A percentile compares a stretch with the other conserved stretches of the same genome.
These are phyloP conservation scores for Gilbertella persicaria DNA, from an alignment of 371 early-diverging fungal species.

Conservation along the genomic window DNA sequence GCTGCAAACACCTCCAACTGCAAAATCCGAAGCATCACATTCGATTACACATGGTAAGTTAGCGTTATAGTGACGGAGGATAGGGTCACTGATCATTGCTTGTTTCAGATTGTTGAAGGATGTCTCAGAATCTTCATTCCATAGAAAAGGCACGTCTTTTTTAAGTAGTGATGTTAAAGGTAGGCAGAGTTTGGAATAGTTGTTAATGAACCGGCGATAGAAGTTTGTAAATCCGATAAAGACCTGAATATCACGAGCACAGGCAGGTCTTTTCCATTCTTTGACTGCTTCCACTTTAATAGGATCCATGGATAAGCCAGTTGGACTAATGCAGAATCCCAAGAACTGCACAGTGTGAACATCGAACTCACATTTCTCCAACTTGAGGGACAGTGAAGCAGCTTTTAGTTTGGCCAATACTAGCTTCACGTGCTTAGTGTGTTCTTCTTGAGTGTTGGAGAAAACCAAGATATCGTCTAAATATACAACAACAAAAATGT, in stretches of 20 bases:
- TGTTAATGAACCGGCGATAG: conserved; percentile 50
- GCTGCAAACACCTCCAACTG: conserved; percentile 45
- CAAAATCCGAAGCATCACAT: conserved; percentile 53
- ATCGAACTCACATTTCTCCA: conserved; percentile 48
- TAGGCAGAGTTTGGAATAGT: too few species aligned
- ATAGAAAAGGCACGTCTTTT: conserved; percentile 32
- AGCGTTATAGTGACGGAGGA: conserved; percentile 25
- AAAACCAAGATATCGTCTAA: conserved; percentile 52
- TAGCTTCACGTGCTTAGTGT: conserved; percentile 31
- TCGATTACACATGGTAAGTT: conserved; percentile 35
- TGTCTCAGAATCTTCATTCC: conserved; percentile 24
- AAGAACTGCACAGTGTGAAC: conserved; percentile 36
- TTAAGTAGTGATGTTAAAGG: conserved; percentile 39
- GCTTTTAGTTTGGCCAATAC: conserved; percentile 35
- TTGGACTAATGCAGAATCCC: conserved; percentile 35
- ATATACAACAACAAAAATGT: conserved; percentile 43
- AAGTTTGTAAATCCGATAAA: conserved; percentile 59
- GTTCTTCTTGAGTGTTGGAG: conserved; percentile 35
- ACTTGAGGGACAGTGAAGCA: conserved; percentile 30
- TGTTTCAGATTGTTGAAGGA: conserved; percentile 45
- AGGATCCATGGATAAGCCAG: conserved; percentile 33
- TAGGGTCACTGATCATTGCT: conserved; percentile 31
- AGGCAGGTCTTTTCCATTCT: conserved; percentile 33
- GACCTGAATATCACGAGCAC: conserved; percentile 34
- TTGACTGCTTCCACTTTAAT: conserved; percentile 37